Evolutionary conservation across 768 basidiomycete genomes (phyloP), one percentile per base, ranked within the genome.

Genomic region (Russula earlei): DNA sequence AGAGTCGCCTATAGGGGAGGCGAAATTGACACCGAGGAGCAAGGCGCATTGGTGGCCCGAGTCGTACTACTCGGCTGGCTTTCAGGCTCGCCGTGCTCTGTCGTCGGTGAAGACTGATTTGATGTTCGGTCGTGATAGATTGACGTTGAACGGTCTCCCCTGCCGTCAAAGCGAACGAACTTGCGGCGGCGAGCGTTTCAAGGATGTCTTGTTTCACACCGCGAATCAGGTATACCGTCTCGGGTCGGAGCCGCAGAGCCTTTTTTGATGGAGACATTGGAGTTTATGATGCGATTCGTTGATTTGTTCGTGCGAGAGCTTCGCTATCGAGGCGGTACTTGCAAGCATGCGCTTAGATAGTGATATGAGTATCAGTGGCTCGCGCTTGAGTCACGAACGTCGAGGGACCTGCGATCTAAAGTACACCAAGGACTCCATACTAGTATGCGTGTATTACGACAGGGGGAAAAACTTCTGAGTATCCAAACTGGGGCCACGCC

Each of bases 1-100:
- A 66, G 72, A 77, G 11, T 63, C 67, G 0, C 74, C 82, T 44
- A 67, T 89, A 27, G 75, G 73, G 24, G 80, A 89, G 64, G 70
- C 86, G 2, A 87, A 90, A 67, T 69, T 88, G 14, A 72, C 77
- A 17, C 88, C 88, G 12, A 87, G 82, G 27, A 87, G 82, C 66
- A 91, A 89, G 65, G 79, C 90, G 14, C 34, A 36, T 36, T 36
- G 34, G 34, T 36, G 34, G 34, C 34, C 34, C 4, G 34, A 36
- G 34, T 11, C 34, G 4, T 36, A 36, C 12, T 36, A 36, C 34
- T 15, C 14, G 34, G 34, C 11, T 4, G 14, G 73, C 6, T 43
- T 77, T 1, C 88, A 90, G 69, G 79, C 84, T 3, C 76, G 88
- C 24, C 66, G 79, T 38, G 81, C 75, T 0, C 68, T 91, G 31